Percentiles rank a stretch among this genome's conserved stretches.
phyloP scores from a whole-genome alignment of 805 yeast species.

The Schwanniomyces pseudopolymorphus region DNA sequence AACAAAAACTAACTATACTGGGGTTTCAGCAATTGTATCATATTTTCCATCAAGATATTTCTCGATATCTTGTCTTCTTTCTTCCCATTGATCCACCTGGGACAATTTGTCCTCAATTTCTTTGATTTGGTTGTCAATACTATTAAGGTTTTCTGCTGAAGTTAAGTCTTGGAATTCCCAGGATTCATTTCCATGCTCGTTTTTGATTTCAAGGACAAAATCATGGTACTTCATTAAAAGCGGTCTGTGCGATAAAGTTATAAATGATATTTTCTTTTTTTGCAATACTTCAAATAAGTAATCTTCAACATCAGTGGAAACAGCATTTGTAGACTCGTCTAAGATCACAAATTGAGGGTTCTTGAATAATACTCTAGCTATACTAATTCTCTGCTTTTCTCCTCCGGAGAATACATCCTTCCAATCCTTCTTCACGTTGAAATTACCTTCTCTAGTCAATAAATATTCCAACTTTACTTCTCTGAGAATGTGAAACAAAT shows the following conservation, averaged over 20 bases:
- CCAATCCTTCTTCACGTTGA: slow-evolving; percentile 69
- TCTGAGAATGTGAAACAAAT: slow-evolving; percentile 61
- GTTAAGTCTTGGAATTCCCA: slow-evolving; percentile 66
- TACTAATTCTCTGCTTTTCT: slow-evolving; percentile 85
- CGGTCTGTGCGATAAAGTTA: slow-evolving; percentile 84
- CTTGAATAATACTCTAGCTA: slow-evolving; percentile 82
- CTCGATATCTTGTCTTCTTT: slow-evolving; percentile 59
- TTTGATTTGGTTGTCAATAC: slow-evolving; percentile 74
- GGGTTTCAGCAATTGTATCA: slow-evolving; percentile 13
- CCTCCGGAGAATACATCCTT: slow-evolving; percentile 95
- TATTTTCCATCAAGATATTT: slow-evolving; percentile 45
- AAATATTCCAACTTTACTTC: slow-evolving; percentile 83
- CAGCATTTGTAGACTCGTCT: slow-evolving; percentile 95
- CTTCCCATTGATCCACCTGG: slow-evolving; percentile 57
- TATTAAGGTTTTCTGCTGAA: slow-evolving; percentile 61
- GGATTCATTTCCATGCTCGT: slow-evolving; percentile 36
- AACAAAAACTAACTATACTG: too few species aligned
- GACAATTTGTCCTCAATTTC: slow-evolving; percentile 60
- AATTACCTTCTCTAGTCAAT: slow-evolving; percentile 60
- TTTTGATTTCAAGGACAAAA: slow-evolving; percentile 65
- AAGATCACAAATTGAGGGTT: slow-evolving; percentile 78
- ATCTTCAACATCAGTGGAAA: slow-evolving; percentile 86
- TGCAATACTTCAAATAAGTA: slow-evolving; percentile 75
- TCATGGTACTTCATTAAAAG: slow-evolving; percentile 83
- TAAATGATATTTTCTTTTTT: slow-evolving; percentile 66